phyloP scores from a whole-genome alignment of 2,329 filamentous ascomycete genomes.

The Xylariaceae sp. region DNA sequence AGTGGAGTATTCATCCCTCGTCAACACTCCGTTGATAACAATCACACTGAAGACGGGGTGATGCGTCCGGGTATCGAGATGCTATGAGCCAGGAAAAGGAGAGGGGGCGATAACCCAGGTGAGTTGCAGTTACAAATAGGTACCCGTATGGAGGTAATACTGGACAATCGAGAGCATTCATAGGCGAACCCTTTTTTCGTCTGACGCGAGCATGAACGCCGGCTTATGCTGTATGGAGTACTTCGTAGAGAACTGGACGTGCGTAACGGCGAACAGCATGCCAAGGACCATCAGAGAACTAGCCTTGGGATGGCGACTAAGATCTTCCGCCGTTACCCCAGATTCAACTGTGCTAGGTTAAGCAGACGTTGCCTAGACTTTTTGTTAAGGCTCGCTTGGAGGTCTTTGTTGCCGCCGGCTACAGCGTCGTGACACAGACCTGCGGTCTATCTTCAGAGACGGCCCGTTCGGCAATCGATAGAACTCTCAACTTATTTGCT shows the following conservation, averaged over 20 bases:
- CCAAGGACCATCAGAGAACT: not conserved
- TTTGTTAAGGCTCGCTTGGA: not conserved
- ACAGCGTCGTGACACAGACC: not conserved
- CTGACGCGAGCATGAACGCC: not conserved
- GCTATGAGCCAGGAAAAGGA: too few relatives aligned
- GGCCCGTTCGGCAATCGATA: not conserved
- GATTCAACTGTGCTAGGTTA: constrained; percentile 5
- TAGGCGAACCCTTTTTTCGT: constrained; percentile 6
- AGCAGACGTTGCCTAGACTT: not conserved
- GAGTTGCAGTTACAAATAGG: too few relatives aligned
- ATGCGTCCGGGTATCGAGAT: too few relatives aligned
- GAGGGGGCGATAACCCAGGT: too few relatives aligned
- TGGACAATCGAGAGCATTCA: not conserved
- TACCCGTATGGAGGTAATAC: not conserved
- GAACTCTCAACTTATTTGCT: not conserved
- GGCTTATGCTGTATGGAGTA: not conserved
- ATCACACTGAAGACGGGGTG: too few relatives aligned
- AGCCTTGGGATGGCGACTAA: not conserved
- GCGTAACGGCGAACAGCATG: constrained; percentile 8
- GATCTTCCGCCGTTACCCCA: not conserved
- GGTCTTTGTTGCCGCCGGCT: constrained; percentile 1
- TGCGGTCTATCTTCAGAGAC: not conserved
- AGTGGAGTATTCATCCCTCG: too few relatives aligned
- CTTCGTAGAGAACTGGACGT: not conserved
- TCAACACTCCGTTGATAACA: too few relatives aligned